Evolutionary conservation across 2,329 filamentous ascomycete species (phyloP).

Genomic region (Drechslerella coelobrocha): DNA sequence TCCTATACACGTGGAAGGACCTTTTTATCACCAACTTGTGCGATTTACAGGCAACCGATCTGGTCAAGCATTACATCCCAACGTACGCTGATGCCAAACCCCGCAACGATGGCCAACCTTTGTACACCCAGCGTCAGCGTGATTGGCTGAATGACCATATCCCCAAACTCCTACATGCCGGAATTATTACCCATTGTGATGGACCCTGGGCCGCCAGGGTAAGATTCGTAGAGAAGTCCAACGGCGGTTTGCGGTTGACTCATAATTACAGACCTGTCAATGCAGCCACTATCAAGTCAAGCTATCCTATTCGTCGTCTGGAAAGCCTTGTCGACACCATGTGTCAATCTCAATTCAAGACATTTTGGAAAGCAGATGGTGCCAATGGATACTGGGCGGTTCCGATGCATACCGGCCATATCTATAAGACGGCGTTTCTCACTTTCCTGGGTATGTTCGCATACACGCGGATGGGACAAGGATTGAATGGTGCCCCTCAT

Average conservation of each 20-base stretch:
- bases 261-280: conserved; percentile 11
- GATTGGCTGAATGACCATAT: background rate
- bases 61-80: conserved; percentile 4
- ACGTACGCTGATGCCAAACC: background rate
- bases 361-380: background rate
- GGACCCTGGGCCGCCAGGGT: conserved; percentile 4
- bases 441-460: background rate
- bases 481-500: background rate
- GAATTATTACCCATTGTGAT: conserved; percentile 8
- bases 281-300: background rate
- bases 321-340: conserved; percentile 6
- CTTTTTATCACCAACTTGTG: background rate
- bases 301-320: conserved; percentile 3
- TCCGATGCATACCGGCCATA: conserved; percentile 1
- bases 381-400: conserved; percentile 10
- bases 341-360: background rate
- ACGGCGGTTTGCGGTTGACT: conserved; percentile 1
- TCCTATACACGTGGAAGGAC: background rate
- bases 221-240: background rate
- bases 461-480: background rate
- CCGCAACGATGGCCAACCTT: background rate
- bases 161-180: background rate
- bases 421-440: conserved; percentile 4
- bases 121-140: conserved; percentile 1
- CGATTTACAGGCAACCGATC: conserved; percentile 5